Base-by-base conservation (phyloP, 208 protist species). In the Balamuthia mandrillaris region DNA sequence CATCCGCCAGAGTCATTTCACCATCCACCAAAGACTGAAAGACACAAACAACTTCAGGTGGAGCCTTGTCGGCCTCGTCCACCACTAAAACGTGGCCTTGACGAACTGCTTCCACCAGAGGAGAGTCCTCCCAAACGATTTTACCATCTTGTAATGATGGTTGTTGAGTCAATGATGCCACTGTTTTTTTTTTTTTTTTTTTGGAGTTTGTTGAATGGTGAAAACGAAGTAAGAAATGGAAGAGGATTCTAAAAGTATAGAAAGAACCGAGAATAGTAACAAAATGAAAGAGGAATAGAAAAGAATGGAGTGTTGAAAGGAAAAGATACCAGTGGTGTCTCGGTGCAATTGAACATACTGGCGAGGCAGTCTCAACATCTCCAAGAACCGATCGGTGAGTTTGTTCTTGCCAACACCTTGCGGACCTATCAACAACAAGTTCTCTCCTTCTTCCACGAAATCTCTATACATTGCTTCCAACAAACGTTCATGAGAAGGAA, bases 401-500 rank as follows among this genome's bases (percentile, higher is more conserved):
- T 97, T 97, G 91, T 98, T 98, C 91, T 98, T 98, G 41, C 96
- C 96, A 31, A 97, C 95, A 29, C 96, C 93, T 68, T 98, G 96
- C 75, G 95, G 96, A 51, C 96, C 96, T 37, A 98, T 96, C 41
- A 98, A 91, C 16, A 98, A 92, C 29, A 97, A 89, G 66, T 94
- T 95, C 35, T 90, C 84, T 5, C 91, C 88, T 9, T 85, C 51
- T 9, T 14, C 3, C n/a, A n/a, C n/a, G 45, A 52, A 84, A 29
- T 75, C 54, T 39, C 72, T 78, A 31, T 58, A 77, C 78, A 84
- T 84, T 44, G 31, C 58, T 39, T 84, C 27, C 49, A 84, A 39
- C 27, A 84, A 44, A 29, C 18, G 54, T 16, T 52, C 35, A 70
- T 98, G 97, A 42, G 93, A 82, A 18, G 86, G 88, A 79, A 96